Evolutionary conservation across 345 rosid genomes (phyloP), one percentile per base, ranked within the genome.

Genomic region (Cardamine resedifolia): DNA sequence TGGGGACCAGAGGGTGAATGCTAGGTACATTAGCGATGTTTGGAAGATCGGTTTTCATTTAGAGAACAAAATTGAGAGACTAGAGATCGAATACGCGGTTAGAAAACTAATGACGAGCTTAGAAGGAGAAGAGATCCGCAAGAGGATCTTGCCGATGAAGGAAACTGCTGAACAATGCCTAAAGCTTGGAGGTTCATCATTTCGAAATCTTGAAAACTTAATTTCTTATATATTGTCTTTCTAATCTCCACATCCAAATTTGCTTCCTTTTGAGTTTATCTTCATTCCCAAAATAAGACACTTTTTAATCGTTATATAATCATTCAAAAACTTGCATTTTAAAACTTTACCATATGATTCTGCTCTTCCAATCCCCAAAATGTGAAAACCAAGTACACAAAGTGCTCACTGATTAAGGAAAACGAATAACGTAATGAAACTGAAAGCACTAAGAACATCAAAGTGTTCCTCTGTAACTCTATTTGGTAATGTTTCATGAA

Each of bases 1-100:
- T 60, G 81, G 77, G 2, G 81, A 78, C 52, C 81, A 78, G 45
- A 59, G 52, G 21, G 70, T 66, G 28, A 78, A 78, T 60, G 73
- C 73, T 21, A 66, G 81, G 19, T 71, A 53, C 52, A 72, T 72
- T 24, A 67, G 21, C 11, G 55, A 72, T 44, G 65, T 72, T 58
- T 78, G 81, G 81, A 67, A 4, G 33, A 72, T 78, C 2, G 81
- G 81, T 4, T 6, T 72, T 47, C 73, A 78, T 66, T 52, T 78
- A 55, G 81, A 78, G 64, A 77, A 77, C 43, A 66, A 31, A 31
- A 52, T 24, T 2, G 73, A 66, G 77, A 77, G 77, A 45, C 2
- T 10, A 0, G 51, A 8, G 58, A 60, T 77, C 1, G 80, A 77
- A 14, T 51, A 44, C 0, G 62, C 77, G 1, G 63, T 77, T 16